These are phyloP conservation scores for Cucumis hystrix DNA, from an alignment of 306 rosid genomes.

Conservation along the genomic window DNA sequence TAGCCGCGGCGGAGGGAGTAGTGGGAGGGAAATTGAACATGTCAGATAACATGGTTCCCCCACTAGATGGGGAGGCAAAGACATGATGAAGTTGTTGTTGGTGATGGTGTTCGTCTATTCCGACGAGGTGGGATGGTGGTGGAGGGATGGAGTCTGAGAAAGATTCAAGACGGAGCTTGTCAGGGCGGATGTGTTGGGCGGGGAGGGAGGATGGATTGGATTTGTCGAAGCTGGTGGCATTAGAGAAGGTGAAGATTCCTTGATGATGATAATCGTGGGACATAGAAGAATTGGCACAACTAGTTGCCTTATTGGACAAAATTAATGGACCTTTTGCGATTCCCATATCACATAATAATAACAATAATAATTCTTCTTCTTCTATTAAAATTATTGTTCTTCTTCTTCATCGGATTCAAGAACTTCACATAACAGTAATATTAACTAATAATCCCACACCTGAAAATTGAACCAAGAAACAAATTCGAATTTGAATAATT, in stretches of 20 bases:
- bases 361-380: neutral
- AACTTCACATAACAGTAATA: neutral
- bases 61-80: neutral
- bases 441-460: neutral
- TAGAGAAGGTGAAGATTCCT: conserved; percentile 59
- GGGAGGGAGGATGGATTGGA: neutral
- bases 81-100: conserved; percentile 2
- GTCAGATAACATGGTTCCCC: conserved; percentile 5
- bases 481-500: neutral
- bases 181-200: conserved; percentile 1
- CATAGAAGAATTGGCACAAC: conserved; percentile 57
- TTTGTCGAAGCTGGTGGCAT: conserved; percentile 59
- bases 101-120: neutral
- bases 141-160: neutral
- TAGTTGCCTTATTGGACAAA: conserved; percentile 5
- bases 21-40: conserved; percentile 2
- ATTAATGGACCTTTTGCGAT: conserved; percentile 27
- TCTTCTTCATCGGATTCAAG: conserved; percentile 10
- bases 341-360: conserved; percentile 37
- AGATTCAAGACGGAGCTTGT: neutral
- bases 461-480: neutral
- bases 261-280: conserved; percentile 72
- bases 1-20: neutral
- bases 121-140: neutral
- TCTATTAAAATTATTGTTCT: neutral